Evolutionary conservation across 1,139 yeast genomes (phyloP), one percentile per base, ranked within the genome.

Genomic region (Dujonia santamariae): DNA sequence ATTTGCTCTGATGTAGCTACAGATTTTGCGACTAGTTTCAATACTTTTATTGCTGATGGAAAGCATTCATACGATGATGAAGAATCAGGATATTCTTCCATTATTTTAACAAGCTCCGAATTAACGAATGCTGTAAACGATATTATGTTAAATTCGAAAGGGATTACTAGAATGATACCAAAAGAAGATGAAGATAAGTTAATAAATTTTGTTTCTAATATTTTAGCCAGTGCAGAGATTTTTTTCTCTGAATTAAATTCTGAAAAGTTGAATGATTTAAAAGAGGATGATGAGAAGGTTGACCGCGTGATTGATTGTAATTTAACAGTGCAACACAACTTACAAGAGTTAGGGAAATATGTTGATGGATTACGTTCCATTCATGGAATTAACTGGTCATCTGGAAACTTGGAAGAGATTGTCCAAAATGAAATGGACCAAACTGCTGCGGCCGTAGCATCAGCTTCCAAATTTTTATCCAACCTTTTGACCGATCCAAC

Each of bases 21-120:
- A 6, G 94, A 84, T 33, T 86, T 88, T 56, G 85, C 95, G 4
- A 75, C 81, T 13, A 78, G 83, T 11, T 87, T 87, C 62, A 86
- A 85, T 53, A 76, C 80, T 33, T 82, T 76, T 50, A 68, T 86
- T 36, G 90, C 85, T 2, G 96, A 85, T 53, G 95, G 90, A 9
- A 78, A 78, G 34, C 70, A 73, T 37, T 50, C 59, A 3, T 63
- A 61, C 34, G 57, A 59, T 27, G 86, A 82, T 38, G 86, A 82
- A 41, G 86, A 83, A 42, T 61, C 81, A 4, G 73, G 74, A 28
- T 67, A 65, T 37, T 56, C 71, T 0, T 61, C 57, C 25, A 75
- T 87, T 21, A 82, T 88, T 44, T 72, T 76, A 46, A 67, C 85
- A 1, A 76, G 85, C 34, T 80, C 85, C 3, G 76, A 75, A 29